Evolutionary conservation across 169 alveolate species (phyloP), one percentile per base, ranked within the genome.

Genomic region (Plasmodium chabaudi): DNA sequence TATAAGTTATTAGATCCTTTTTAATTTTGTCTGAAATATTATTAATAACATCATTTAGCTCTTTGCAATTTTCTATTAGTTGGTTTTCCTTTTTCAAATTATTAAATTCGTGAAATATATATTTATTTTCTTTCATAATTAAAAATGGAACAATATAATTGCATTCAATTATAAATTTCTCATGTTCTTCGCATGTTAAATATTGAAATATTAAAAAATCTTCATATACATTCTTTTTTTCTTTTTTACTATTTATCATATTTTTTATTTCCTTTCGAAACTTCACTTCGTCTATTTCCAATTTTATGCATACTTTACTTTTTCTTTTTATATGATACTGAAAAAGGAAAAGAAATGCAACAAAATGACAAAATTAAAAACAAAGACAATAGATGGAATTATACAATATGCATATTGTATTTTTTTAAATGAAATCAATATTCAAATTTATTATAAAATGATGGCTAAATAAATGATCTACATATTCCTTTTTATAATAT

Each of bases 191-290:
- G 34, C 61, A 15, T 79, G 89, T 79, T 67, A 79, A 79, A 79
- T 79, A 79, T 47, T 79, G 89, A 70, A 79, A 79, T 65, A 49
- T 51, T 79, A 79, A n/a, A 67, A 65, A 65, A 79, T 79, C 89
- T 25, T 79, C 84, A 15, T 79, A 47, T 67, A 79, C 68, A 53
- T 65, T 15, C 42, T 79, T 79, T 67, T 79, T 79, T 23, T 42
- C 82, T 12, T 65, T 39, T 64, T 65, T 34, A 17, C 56, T 65
- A 42, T 65, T 34, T 71, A 67, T 4, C 13, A 25, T 19, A 44
- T 57, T 65, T 79, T 55, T 79, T 79, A 44, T 55, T 34, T 79
- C 89, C n/a, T 79, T 67, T 56, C 46, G 65, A 46, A 79, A 70
- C 73, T 60, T 79, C 21, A 53, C 10, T 47, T 79, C 84, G 46